Evolutionary conservation across 306 rosid genomes (phyloP), one percentile per base, ranked within the genome.

Genomic region (Fragaria vesca): DNA sequence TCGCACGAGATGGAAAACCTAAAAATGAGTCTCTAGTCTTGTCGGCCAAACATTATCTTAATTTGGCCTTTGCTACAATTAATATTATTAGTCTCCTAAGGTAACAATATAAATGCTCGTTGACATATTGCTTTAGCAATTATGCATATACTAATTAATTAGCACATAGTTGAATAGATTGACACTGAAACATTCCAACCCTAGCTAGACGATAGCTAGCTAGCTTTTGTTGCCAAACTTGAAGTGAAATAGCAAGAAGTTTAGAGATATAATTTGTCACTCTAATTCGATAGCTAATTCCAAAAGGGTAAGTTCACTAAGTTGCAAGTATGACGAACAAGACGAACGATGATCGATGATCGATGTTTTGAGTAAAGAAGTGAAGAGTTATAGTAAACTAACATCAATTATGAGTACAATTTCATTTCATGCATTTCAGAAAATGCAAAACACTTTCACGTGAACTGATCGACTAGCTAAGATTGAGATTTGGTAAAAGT

Each of bases 41-140:
- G 89, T 83, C 89, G 89, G 89, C 87, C 86, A 79, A 76, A 78
- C 71, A 36, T 72, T 20, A 81, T 69, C 63, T 28, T 32, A 32
- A 32, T 32, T 30, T 61, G 46, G 70, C 28, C 51, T 63, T 65
- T 11, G 34, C 0, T 61, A 5, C 36, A 26, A 11, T 60, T 10
- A 26, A 11, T 42, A 40, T 38, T 11, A 60, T 24, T 60, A 24
- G 26, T 60, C 5, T 60, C 5, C 0, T 26, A 26, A 11, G 34
- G 66, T 26, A 57, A 38, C 42, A 6, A 38, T 5, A 38, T 58
- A 24, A 2, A 10, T 43, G 61, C 3, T 28, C 8, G 4, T 3
- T 8, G 6, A 57, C 9, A 10, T 21, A 57, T n/a, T 55, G 62
- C 28, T 55, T 9, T 20, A 55, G 62, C 62, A 8, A 55, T 57